Conservation (phyloP, 805 yeast species). For the Teunomyces lycoperdinae region DNA sequence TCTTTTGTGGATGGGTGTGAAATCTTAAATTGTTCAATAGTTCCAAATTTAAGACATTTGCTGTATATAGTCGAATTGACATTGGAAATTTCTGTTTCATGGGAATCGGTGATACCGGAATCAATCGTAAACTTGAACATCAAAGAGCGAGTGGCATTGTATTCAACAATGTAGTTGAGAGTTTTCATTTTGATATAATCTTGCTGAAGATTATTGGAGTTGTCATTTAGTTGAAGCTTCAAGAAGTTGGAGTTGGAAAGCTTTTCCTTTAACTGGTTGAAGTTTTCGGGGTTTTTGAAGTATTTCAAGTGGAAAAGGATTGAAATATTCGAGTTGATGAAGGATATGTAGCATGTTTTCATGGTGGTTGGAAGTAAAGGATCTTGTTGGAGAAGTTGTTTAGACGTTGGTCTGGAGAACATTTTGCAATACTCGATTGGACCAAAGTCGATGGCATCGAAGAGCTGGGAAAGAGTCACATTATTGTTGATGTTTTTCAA, state of each 20-base stretch:
- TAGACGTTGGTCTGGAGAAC: conserved; percentile 28
- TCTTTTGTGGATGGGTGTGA: background rate
- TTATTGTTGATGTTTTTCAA: conserved; percentile 25
- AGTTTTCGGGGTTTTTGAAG: conserved; percentile 22
- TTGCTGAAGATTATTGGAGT: conserved; percentile 13
- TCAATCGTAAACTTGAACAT: conserved; percentile 12
- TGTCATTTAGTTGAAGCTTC: conserved; percentile 29
- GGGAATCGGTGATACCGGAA: background rate
- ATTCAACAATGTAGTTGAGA: conserved; percentile 38
- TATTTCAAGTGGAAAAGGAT: conserved; percentile 33
- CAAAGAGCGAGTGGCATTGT: conserved; percentile 37
- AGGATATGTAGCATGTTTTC: conserved; percentile 35
- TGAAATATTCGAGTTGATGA: conserved; percentile 33
- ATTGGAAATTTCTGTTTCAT: conserved; percentile 2
- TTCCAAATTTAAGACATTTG: conserved; percentile 40
- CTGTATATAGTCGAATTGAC: conserved; percentile 21
- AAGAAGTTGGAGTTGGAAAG: conserved; percentile 26
- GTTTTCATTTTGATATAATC: conserved; percentile 40
- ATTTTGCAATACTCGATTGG: conserved; percentile 60
- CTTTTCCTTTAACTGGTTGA: conserved; percentile 20
- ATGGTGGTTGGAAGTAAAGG: conserved; percentile 11
- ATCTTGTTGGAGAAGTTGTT: conserved; percentile 8
- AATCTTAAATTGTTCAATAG: conserved; percentile 31
- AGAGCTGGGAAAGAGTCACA: conserved; percentile 28
- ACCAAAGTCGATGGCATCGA: conserved; percentile 51